These are phyloP conservation scores for Asterionellopsis glacialis DNA, from an alignment of 108 stramenopile species.

Conservation along the genomic window DNA sequence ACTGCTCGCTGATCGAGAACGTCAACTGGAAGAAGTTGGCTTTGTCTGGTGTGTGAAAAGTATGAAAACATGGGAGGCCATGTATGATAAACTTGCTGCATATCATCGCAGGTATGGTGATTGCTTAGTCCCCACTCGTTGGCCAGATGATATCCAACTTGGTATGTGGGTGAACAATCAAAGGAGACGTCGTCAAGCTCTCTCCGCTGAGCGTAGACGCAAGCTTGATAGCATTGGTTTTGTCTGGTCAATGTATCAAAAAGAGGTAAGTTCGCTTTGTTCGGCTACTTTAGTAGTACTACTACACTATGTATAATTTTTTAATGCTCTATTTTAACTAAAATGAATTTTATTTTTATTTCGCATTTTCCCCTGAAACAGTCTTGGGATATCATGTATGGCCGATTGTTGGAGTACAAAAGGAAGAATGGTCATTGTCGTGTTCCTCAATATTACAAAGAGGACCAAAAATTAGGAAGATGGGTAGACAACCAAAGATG, in stretches of 20 bases:
- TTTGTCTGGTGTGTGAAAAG: conserved; percentile 40
- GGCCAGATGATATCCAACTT: conserved; percentile 5
- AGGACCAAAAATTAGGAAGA: conserved; percentile 5
- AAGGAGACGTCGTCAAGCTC: conserved; percentile 21
- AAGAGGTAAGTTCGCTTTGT: neutral
- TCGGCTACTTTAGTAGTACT: no score
- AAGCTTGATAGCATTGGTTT: conserved; percentile 59
- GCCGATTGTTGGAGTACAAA: conserved; percentile 9
- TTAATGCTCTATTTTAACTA: no score
- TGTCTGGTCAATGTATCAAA: conserved; percentile 1
- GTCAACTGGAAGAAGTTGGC: conserved; percentile 29
- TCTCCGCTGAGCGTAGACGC: conserved; percentile 23
- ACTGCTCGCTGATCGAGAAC: conserved; percentile 30
- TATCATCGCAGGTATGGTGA: conserved; percentile 8
- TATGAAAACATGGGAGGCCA: conserved; percentile 17
- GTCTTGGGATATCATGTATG: conserved; percentile 14
- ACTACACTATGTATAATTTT: no score
- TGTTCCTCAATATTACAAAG: conserved; percentile 12
- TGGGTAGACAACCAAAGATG: conserved; percentile 13
- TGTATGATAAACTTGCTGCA: conserved; percentile 6
- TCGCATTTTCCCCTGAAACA: neutral
- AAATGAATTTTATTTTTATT: no score
- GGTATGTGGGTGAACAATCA: conserved; percentile 22
- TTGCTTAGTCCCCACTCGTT: conserved; percentile 4
- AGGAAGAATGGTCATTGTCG: conserved; percentile 2